A percentile compares a stretch with the other conserved stretches of the same genome.
Conservation (phyloP, 805 yeast genomes). For the Cyberlindnera nakhonratchasimensis region DNA sequence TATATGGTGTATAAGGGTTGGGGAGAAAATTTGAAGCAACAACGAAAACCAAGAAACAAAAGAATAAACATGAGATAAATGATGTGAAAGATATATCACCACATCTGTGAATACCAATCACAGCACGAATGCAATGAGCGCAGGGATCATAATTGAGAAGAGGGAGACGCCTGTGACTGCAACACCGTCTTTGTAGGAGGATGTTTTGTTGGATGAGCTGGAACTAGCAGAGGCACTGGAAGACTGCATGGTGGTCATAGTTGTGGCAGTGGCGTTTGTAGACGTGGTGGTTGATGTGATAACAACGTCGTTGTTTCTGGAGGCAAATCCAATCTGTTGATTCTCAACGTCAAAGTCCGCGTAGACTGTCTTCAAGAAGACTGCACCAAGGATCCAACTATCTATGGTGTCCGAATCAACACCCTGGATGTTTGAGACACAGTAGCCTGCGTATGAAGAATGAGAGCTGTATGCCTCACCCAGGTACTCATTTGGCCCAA, state of each 20-base stretch:
- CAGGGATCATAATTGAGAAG: slow-evolving; percentile 6
- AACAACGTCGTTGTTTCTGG: slow-evolving; percentile 32
- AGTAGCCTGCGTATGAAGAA: slow-evolving; percentile 43
- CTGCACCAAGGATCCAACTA: slow-evolving; percentile 64
- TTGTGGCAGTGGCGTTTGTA: slow-evolving; percentile 4
- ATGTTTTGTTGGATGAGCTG: slow-evolving; percentile 6
- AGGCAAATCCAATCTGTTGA: slow-evolving; percentile 53
- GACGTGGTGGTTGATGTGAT: slow-evolving; percentile 26
- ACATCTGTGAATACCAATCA: no score
- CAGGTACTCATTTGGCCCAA: slow-evolving; percentile 42
- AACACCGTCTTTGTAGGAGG: slow-evolving; percentile 11
- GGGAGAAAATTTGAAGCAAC: no score
- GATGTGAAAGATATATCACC: neutral
- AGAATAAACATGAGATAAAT: neutral
- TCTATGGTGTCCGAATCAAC: slow-evolving; percentile 35
- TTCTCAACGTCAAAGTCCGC: slow-evolving; percentile 54
- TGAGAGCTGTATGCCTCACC: slow-evolving; percentile 42
- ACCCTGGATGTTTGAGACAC: slow-evolving; percentile 66
- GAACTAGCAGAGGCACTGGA: slow-evolving; percentile 3
- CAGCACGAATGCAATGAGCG: slow-evolving; percentile 7
- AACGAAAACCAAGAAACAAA: neutral
- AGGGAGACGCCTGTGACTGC: slow-evolving; percentile 6
- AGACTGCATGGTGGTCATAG: neutral
- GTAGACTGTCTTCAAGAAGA: slow-evolving; percentile 52
- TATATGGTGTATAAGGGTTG: no score